Evolutionary conservation across 768 basidiomycete species (phyloP).

Genomic region (Jaapia argillacea): DNA sequence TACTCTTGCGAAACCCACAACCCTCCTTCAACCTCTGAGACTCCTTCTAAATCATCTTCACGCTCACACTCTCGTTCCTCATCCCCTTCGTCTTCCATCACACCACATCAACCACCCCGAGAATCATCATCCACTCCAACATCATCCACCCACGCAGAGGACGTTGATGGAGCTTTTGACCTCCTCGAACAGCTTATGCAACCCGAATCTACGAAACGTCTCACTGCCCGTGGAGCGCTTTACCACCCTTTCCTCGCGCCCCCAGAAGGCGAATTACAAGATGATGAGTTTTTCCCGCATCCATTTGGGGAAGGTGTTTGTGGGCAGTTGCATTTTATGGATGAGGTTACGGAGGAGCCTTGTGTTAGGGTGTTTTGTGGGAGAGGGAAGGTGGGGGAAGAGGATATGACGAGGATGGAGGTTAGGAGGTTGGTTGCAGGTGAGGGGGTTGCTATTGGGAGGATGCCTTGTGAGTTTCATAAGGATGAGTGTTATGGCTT

Average conservation of each 20-base stretch:
- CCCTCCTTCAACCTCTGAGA: constrained; percentile 14
- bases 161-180: constrained; percentile 62
- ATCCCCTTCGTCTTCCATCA: constrained; percentile 15
- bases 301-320: constrained; percentile 62
- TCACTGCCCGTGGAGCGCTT: constrained; percentile 69
- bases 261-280: constrained; percentile 32
- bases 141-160: constrained; percentile 31
- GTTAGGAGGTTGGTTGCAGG: constrained; percentile 15
- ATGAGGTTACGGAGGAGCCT: constrained; percentile 47
- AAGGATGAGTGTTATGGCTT: constrained; percentile 3
- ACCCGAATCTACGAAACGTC: constrained; percentile 67
- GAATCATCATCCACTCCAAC: constrained; percentile 15
- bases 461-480: constrained; percentile 23
- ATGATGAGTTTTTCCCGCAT: constrained; percentile 65
- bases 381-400: constrained; percentile 30
- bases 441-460: constrained; percentile 23
- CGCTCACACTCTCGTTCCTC: constrained; percentile 3
- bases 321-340: constrained; percentile 45
- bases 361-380: no score
- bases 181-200: constrained; percentile 67
- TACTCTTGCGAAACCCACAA: constrained; percentile 21
- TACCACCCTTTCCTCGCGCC: constrained; percentile 69
- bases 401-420: constrained; percentile 20
- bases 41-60: constrained; percentile 14
- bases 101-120: constrained; percentile 9